Evolutionary conservation across 495 filamentous ascomycete species (phyloP), one percentile per base, ranked within the genome.

Genomic region (Trichoderma erinaceum): DNA sequence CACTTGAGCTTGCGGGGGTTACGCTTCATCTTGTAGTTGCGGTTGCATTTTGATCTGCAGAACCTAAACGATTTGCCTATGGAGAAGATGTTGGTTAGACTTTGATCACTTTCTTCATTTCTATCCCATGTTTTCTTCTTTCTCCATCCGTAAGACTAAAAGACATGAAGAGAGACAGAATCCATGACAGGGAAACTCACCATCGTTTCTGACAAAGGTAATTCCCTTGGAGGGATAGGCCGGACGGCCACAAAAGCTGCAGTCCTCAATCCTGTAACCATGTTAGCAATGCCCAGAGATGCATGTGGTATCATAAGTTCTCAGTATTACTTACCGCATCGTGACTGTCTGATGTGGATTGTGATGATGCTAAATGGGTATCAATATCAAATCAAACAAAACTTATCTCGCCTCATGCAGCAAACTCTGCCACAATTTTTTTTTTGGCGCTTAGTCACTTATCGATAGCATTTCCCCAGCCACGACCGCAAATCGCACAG

Each of bases 21-120:
- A 23, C 95, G 88, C 88, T 97, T 97, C 92, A 96, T 97, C 82
- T 97, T 97, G 87, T 97, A 97, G 83, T 96, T 96, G 82, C 93
- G 92, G 80, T 96, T 92, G 83, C 93, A 97, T 84, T 97, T 97
- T 69, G 84, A 88, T 56, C 92, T 84, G 83, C 92, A 96, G 85
- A 86, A 86, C 66, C 83, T 78, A 78, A 91, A 91, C 68, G 84
- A 81, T 73, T 88, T 86, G 69, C 89, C 90, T 77, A 64, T 4
- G 48, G 29, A 38, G 46, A 52, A 67, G 65, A 52, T n/a, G 21
- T 5, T 18, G 43, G 18, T 18, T 15, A 46, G 43, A 4, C 7
- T 11, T 18, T 15, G 32, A 21, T 21, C 43, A 44, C n/a, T 15
- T 66, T 69, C 21, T 69, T 61, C 35, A 41, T 69, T 21, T 69